phyloP scores from a whole-genome alignment of 345 rosid species.

The Brassica incana region DNA sequence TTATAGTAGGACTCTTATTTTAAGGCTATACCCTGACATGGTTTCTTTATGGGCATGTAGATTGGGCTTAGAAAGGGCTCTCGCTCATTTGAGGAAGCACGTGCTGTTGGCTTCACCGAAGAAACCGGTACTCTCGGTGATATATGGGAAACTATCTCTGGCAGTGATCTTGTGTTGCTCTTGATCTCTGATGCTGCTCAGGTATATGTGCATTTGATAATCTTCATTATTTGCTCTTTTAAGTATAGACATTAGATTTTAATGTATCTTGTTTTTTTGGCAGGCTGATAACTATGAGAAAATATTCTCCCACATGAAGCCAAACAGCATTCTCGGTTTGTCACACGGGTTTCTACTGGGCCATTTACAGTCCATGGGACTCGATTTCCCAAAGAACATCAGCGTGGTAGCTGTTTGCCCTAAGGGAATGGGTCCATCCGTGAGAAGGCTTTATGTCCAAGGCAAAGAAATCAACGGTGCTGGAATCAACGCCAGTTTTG shows the following conservation, averaged over 20 bases:
- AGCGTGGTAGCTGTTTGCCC: constrained; percentile 87
- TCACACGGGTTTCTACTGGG: constrained; percentile 94
- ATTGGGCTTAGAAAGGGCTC: constrained; percentile 92
- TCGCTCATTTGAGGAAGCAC: constrained; percentile 84
- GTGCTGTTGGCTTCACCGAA: constrained; percentile 82
- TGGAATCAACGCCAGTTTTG: constrained; percentile 90
- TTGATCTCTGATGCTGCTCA: constrained; percentile 96
- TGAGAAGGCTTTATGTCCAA: constrained; percentile 86
- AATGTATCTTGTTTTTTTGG: constrained; percentile 17
- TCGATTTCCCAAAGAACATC: constrained; percentile 78
- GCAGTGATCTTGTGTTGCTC: constrained; percentile 84
- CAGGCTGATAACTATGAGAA: constrained; percentile 92
- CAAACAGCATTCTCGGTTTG: constrained; percentile 92
- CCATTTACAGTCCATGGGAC: constrained; percentile 72
- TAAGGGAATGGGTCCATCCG: constrained; percentile 92
- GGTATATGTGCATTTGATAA: constrained; percentile 42
- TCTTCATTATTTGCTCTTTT: not conserved
- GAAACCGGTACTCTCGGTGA: constrained; percentile 86
- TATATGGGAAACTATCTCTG: constrained; percentile 82
- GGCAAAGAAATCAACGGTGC: constrained; percentile 93
- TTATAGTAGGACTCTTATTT: not conserved
- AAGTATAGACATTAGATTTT: not conserved
- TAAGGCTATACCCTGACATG: constrained; percentile 18
- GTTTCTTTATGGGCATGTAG: constrained; percentile 34
- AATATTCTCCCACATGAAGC: constrained; percentile 82